Base-by-base conservation (phyloP, 768 basidiomycete genomes). In the Cystobasidiopsis lactophilus region DNA sequence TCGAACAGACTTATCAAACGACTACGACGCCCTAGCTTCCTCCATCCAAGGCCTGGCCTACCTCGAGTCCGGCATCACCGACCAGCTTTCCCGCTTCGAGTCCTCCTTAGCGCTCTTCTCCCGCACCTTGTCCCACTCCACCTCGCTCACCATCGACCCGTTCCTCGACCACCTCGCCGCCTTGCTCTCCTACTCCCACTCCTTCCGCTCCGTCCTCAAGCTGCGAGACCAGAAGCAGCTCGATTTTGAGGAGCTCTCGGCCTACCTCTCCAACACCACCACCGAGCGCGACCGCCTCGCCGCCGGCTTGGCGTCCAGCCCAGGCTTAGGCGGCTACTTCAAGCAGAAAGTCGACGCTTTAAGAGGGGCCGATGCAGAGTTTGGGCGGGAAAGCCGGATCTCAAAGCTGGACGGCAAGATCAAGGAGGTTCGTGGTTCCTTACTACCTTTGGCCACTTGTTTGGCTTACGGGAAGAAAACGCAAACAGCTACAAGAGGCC, bases 181-280 rank as follows among this genome's bases (percentile, higher is more conserved):
- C 2, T 73, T 96, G 5, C 71, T 88, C n/a, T 75, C 78, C n/a
- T 95, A 95, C 67, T 85, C 86, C 2, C 79, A 85, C 63, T 79
- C 84, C 29, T 91, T 95, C 59, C 79, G 85, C 49, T 77, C 81
- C n/a, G 85, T 96, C 21, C 74, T 98, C 58, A 91, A 85, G 67
- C 74, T 93, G 29, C 78, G 93, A 41, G 93, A 96, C 65, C 93
- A 96, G 68, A 98, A 96, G 66, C 93, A 98, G 66, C 76, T 96
- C 52, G 93, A 98, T 64, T 91, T 95, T 58, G 93, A 98, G 68
- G 91, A 96, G 65, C 74, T 96, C 9, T 85, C 86, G 2, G 83
- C 86, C 50, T 96, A 96, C 66, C 73, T 98, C 13, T 82, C 83
- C 5, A 82, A 81, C n/a, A 79, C 95, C 41, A 86, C 85, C 0